Base-by-base conservation (phyloP, 805 yeast genomes). In the Hemisphaericaspora nanyangensis region DNA sequence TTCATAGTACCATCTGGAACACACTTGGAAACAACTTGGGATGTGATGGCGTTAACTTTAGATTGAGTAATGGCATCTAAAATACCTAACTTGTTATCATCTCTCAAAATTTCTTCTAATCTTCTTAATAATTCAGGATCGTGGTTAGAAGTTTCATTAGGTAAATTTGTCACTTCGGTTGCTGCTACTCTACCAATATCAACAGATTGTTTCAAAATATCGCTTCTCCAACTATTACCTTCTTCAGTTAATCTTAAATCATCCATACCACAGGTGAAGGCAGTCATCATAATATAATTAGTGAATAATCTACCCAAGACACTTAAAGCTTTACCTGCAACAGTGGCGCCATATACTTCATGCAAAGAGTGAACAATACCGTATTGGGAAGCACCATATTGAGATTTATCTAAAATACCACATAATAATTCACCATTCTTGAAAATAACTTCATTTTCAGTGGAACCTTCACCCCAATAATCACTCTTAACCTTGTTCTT, bases 181-280 rank as follows among this genome's bases (percentile, higher is more conserved):
- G 99, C 99, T 29, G 98, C 97, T 49, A 75, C 74, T 60, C 91
- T 77, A 56, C 99, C 99, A 42, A 80, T 82, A 53, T 85, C 95
- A 37, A 75, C 76, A 18, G 95, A 80, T 43, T 80, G 80, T 49
- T 77, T 68, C 60, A 95, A 74, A 45, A 93, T 85, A 44, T 88
- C 95, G 11, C 68, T 67, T 72, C 99, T 81, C 91, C 95, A 82
- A 44, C 72, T 56, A 61, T 95, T 90, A 58, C 99, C 99, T 52
- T 87, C 95, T 3, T 63, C 77, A 17, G 98, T 93, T 51, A 95
- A 75, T 60, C 95, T 79, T 62, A 93, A 74, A 70, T 93, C 99
- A 61, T 93, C 99, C 99, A 93, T 95, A 76, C 99, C 99, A 81
- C 99, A 93, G 6, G 99, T 93, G 59, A 93, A 86, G 1, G 96